Base-by-base conservation (phyloP, 2,329 filamentous ascomycete species). In the Colletotrichum cereale region DNA sequence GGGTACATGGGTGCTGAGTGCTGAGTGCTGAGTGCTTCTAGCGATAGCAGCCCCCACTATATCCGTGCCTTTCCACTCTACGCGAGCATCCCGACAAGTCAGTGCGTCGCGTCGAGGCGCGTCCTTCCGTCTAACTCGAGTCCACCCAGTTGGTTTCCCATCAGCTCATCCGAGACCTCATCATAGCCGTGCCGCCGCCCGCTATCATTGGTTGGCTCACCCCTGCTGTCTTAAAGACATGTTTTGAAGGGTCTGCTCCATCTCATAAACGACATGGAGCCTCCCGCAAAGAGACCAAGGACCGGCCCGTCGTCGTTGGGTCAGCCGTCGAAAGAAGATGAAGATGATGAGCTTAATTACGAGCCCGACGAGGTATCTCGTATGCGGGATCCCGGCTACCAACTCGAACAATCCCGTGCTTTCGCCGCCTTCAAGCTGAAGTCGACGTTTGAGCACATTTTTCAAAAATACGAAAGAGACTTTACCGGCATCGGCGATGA, bases 401-500 rank as follows among this genome's bases (percentile, higher is more conserved):
- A 90, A 66, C 82, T 94, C 21, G 85, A 90, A 56, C 84, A 88
- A 72, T 90, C 88, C 58, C 88, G 92, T 74, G 87, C 89, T 61
- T 86, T 87, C 66, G 93, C 94, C 68, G 91, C 93, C 73, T 84
- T 86, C 73, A 90, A 90, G 70, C 87, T 97, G 50, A 96, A 96
- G 79, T 91, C 90, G n/a, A 90, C 90, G 6, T 96, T 97, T 79
- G 95, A 97, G 78, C 85, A 89, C 67, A 97, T 98, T 66, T 97
- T 97, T 79, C 89, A 92, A 72, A 98, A 97, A 80, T 98, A 97
- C 79, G 91, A 88, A 64, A 91, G 87, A 74, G 93, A 98, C 79
- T 97, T 97, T 77, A 90, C 90, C 2, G 92, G 91, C 5, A 87
- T 96, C 62, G 95, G 92, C 65, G 96, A 98, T 80, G 95, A 97